Evolutionary conservation across 192 early-diverging fungal species (phyloP), one percentile per base, ranked within the genome.

Genomic region (Backusella tuberculispora): DNA sequence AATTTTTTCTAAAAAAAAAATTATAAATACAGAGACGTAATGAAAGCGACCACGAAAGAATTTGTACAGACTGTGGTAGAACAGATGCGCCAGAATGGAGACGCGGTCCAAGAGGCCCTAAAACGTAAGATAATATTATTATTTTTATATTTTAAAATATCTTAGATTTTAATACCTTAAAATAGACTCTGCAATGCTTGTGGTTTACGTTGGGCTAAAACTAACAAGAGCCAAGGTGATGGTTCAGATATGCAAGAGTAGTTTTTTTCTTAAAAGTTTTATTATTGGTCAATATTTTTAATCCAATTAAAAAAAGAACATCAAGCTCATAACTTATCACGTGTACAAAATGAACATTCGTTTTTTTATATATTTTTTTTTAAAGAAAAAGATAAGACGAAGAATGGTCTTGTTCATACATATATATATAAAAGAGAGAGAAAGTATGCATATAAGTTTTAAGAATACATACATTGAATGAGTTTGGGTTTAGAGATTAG

Each of bases 31-130:
- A 77, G 34, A 78, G 65, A 65, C 46, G 48, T 17, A 64, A 44
- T 12, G 60, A 72, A 7, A 44, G 42, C 4, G 60, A 63, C 53
- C 71, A 83, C 72, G 79, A 85, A 71, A 70, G 80, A 64, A 83
- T 85, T 10, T 85, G 83, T 72, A 75, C 80, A 19, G 83, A 83
- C 67, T 85, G 83, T 80, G 82, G 81, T 29, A 83, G 78, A 53
- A 78, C 76, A 8, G 82, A 85, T 72, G 77, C 82, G 19, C 83
- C 83, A 2, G 83, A 85, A 78, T 85, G 83, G 81, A 71, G 81
- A 67, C 72, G 73, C 68, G 83, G 81, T 53, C 81, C 81, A 69
- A 73, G 46, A 43, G 81, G 81, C 6, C 78, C 81, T 50, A 83
- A 83, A 29, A 83, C 81, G 81, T 83, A 77, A 43, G 80, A 24